A percentile compares a stretch with the other conserved stretches of the same genome.
Conservation (phyloP, 352 stramenopile genomes). For the Blastocystis hominis region DNA sequence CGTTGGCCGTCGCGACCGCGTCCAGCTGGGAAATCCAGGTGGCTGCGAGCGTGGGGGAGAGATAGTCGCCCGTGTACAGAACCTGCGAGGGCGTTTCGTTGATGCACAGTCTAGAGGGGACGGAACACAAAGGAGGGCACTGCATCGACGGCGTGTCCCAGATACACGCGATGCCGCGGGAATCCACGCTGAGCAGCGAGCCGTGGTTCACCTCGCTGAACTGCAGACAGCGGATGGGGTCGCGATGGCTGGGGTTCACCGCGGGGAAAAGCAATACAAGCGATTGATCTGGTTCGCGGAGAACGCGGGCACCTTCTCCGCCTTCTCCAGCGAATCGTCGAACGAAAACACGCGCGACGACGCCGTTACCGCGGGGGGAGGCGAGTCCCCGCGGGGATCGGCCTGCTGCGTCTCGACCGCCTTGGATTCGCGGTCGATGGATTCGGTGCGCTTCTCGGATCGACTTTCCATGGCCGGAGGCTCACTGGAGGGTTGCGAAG, state of each 20-base stretch:
- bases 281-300: background rate
- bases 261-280: background rate
- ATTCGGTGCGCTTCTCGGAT: no score
- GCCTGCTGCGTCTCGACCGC: no score
- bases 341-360: background rate
- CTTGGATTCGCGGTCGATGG: no score
- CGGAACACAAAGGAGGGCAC: background rate
- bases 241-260: background rate
- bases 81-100: constrained; percentile 17
- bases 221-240: background rate
- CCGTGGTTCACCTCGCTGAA: background rate
- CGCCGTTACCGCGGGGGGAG: no score
- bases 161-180: background rate
- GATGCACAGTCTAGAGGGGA: constrained; percentile 28
- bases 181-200: background rate
- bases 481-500: no score
- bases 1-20: background rate
- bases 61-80: background rate
- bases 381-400: no score
- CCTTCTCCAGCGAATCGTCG: background rate
- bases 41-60: background rate
- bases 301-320: background rate
- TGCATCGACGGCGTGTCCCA: constrained; percentile 12
- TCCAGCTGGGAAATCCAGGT: background rate
- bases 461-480: background rate